A percentile compares a stretch with the other conserved stretches of the same genome.
Evolutionary conservation across 306 rosid genomes (phyloP).

Genomic region (Pachyrhizus erosus): DNA sequence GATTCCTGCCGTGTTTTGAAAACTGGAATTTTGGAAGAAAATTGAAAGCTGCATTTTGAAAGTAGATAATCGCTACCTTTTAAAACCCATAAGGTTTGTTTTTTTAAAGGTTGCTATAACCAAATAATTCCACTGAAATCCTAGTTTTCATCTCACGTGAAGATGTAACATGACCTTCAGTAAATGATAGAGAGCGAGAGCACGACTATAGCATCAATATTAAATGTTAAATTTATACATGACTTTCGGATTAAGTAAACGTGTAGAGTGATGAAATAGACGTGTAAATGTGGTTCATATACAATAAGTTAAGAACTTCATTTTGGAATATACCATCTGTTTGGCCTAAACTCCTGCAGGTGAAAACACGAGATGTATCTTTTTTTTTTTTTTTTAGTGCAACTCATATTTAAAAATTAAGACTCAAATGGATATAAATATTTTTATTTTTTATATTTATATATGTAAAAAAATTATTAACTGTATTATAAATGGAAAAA

Average conservation of each 20-base stretch:
- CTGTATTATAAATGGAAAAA: no score
- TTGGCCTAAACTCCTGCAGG: background rate
- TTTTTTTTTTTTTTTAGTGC: no score
- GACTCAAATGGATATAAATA: no score
- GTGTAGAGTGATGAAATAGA: background rate
- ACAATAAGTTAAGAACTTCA: background rate
- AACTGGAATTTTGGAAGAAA: constrained; percentile 37
- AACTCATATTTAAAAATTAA: no score
- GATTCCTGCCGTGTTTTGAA: constrained; percentile 44
- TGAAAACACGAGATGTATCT: no score
- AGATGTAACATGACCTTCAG: background rate
- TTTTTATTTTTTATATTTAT: no score
- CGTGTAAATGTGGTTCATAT: background rate
- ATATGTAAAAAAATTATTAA: no score
- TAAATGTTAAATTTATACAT: background rate
- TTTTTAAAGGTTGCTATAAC: background rate
- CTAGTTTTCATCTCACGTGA: constrained; percentile 16
- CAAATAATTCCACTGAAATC: background rate
- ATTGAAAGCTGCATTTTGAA: constrained; percentile 20
- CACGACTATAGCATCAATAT: background rate
- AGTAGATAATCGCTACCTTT: background rate
- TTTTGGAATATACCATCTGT: background rate
- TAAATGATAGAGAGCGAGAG: background rate
- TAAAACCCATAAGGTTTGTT: background rate
- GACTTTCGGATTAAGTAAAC: background rate